Percentiles rank a stretch among this genome's conserved stretches.
These are phyloP conservation scores for Amesomyces nigricolor DNA, from an alignment of 2,329 filamentous ascomycete genomes.

Conservation along the genomic window DNA sequence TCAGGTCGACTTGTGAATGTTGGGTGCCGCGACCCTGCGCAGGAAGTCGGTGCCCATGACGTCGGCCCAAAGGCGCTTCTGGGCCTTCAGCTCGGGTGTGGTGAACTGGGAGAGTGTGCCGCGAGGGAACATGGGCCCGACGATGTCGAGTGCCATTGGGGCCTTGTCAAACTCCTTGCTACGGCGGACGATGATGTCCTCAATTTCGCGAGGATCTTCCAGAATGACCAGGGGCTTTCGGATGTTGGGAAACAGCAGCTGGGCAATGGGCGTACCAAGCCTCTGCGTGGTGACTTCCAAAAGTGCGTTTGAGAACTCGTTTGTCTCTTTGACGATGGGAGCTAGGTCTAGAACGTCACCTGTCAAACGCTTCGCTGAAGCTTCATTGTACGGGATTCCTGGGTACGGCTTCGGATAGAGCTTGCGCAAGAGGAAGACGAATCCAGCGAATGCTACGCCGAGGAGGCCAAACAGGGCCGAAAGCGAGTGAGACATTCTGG, in stretches of 20 bases:
- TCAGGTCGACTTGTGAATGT: conserved; percentile 24
- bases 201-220: conserved; percentile 29
- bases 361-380: conserved; percentile 6
- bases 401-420: conserved; percentile 15
- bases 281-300: conserved; percentile 10
- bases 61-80: conserved; percentile 30
- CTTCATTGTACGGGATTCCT: conserved; percentile 18
- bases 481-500: conserved; percentile 4
- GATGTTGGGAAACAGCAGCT: conserved; percentile 26
- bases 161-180: conserved; percentile 32
- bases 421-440: conserved; percentile 6
- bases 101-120: conserved; percentile 27
- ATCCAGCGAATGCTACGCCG: background rate
- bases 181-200: conserved; percentile 29
- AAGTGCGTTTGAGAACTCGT: conserved; percentile 7
- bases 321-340: background rate
- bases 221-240: conserved; percentile 25
- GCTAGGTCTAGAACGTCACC: conserved; percentile 16
- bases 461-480: conserved; percentile 6
- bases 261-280: conserved; percentile 25
- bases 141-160: conserved; percentile 21
- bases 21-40: conserved; percentile 26
- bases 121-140: conserved; percentile 27
- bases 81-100: conserved; percentile 27
- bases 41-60: conserved; percentile 31